Evolutionary conservation across 2,329 filamentous ascomycete genomes (phyloP).

Genomic region (Fusarium sp.): DNA sequence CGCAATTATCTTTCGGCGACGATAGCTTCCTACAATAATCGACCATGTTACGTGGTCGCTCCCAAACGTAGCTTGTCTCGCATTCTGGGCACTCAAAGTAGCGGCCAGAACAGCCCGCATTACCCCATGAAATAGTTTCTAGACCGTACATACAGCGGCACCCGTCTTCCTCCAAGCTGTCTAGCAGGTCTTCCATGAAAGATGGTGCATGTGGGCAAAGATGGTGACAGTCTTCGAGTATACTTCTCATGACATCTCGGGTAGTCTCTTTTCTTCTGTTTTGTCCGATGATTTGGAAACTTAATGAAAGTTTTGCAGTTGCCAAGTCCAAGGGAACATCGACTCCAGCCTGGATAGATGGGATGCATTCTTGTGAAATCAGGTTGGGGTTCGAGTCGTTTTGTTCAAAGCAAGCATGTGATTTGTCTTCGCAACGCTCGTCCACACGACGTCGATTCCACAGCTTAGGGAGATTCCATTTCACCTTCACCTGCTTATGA

Average conservation of each 20-base stretch:
- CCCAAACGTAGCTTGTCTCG: not conserved
- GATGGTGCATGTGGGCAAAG: not conserved
- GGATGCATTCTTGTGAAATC: not conserved
- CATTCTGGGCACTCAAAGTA: not conserved
- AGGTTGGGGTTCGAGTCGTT: not conserved
- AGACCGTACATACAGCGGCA: not conserved
- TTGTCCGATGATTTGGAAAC: not conserved
- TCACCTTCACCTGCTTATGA: not conserved
- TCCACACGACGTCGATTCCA: rapidly evolving
- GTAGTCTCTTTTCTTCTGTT: not conserved
- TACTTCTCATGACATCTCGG: not conserved
- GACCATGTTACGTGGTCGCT: not conserved
- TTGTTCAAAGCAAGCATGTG: not conserved
- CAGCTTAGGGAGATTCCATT: not conserved
- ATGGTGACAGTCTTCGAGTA: not conserved
- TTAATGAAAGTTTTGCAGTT: not conserved
- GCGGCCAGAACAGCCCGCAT: not conserved
- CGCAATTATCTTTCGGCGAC: not conserved
- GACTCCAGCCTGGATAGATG: not conserved
- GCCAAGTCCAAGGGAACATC: not conserved
- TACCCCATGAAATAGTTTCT: rapidly evolving
- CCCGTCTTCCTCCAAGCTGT: not conserved
- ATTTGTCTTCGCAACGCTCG: not conserved
- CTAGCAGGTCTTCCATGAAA: not conserved
- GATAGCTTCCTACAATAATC: not conserved